Evolutionary conservation across 1,139 yeast species (phyloP), one percentile per base, ranked within the genome.

Genomic region (Blastobotrys malaysiensis): DNA sequence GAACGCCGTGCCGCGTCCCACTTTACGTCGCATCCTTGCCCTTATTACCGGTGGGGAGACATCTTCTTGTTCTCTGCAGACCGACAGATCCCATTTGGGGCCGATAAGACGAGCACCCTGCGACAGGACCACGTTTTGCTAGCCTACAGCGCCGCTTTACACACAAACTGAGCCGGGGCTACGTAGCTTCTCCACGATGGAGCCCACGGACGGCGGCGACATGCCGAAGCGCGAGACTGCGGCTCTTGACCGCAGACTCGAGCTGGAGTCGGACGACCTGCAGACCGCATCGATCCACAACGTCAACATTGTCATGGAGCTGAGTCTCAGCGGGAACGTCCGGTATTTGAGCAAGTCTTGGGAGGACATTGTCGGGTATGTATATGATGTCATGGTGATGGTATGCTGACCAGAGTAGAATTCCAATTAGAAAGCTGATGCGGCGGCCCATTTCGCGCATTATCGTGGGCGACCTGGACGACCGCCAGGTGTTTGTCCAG

Each of bases 271-370:
- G 48, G 69, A 68, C 45, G 70, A 67, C 51, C 57, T 68, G 24
- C 61, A 65, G 11, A 57, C 63, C 19, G 91, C 91, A 0, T 81
- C 87, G 18, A 78, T 83, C 11, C 79, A 80, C 59, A 86, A 84
- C 61, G 89, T 89, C 4, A 84, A 90, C n/a, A 81, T 85, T n/a
- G 85, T 93, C 1, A 73, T 93, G 73, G 99, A 93, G 69, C 72
- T 93, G 56, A 93, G 86, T 64, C 73, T 89, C 64, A 85, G 84
- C 63, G 90, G 97, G 18, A 80, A 78, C 45, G 83, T 93, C n/a
- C 79, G 81, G 52, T 88, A 87, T 67, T 69, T 90, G 36, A 81
- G 93, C 59, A 79, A 78, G 58, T 81, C 85, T 59, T 91, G 97
- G 97, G 86, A 83, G 61, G 65, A 77, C 9, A 77, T 90, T 9